Evolutionary conservation across 495 filamentous ascomycete genomes (phyloP).

Genomic region (Penicillium bovifimosum): DNA sequence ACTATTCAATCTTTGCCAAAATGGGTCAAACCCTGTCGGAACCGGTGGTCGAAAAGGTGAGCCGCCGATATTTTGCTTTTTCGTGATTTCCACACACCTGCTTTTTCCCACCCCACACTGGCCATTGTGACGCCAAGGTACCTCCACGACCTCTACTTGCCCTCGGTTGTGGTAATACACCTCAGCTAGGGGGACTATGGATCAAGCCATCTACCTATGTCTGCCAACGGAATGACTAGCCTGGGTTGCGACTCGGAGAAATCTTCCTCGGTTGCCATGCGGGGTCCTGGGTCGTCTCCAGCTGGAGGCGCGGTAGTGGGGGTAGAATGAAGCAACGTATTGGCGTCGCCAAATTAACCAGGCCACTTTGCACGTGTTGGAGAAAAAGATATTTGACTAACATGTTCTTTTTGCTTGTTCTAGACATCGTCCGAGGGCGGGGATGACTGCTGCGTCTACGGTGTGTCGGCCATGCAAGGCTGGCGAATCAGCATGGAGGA

Average conservation of each 20-base stretch:
- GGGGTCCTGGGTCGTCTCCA: slow-evolving; percentile 22
- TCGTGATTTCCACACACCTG: slow-evolving; percentile 16
- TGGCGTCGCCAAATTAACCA: slow-evolving; percentile 1
- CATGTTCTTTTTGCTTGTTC: slow-evolving; percentile 8
- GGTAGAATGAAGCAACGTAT: background rate
- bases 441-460: slow-evolving; percentile 88
- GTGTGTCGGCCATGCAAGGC: slow-evolving; percentile 97
- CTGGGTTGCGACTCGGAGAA: background rate
- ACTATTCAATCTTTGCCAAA: slow-evolving; percentile 29
- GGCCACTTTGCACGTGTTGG: slow-evolving; percentile 2
- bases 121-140: slow-evolving; percentile 8
- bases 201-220: background rate
- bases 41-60: slow-evolving; percentile 97
- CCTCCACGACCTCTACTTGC: slow-evolving; percentile 16
- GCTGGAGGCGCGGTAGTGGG: slow-evolving; percentile 19
- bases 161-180: background rate
- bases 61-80: slow-evolving; percentile 29
- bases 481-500: slow-evolving; percentile 99
- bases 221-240: background rate
- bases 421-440: slow-evolving; percentile 83
- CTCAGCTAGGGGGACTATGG: background rate
- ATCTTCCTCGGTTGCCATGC: slow-evolving; percentile 16
- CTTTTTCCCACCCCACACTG: slow-evolving; percentile 36
- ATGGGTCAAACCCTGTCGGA: slow-evolving; percentile 99
- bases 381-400: background rate